Evolutionary conservation across 2,329 filamentous ascomycete genomes (phyloP).

Genomic region (Ramularia collo-cygni): DNA sequence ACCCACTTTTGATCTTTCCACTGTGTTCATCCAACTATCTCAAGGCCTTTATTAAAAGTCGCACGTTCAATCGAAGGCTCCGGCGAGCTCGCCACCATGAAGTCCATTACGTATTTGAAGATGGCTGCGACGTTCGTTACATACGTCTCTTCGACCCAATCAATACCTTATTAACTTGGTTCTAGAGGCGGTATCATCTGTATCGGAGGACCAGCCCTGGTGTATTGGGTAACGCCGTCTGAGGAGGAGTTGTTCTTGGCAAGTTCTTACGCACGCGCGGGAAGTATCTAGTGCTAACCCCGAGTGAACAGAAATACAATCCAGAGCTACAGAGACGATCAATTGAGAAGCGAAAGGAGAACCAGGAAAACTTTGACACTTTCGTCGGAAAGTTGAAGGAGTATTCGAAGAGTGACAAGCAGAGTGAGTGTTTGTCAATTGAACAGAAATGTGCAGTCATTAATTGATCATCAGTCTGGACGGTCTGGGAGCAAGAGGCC

Average conservation of each 20-base stretch:
- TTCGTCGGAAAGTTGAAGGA: conserved; percentile 81
- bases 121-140: conserved; percentile 60
- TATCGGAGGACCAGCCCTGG: conserved; percentile 78
- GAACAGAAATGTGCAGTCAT: too few relatives aligned
- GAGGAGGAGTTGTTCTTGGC: conserved; percentile 84
- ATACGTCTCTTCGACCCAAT: conserved; percentile 3
- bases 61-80: not conserved
- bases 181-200: conserved; percentile 64
- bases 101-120: conserved; percentile 52
- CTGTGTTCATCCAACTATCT: too few relatives aligned
- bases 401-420: conserved; percentile 84
- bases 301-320: conserved; percentile 62
- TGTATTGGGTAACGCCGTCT: conserved; percentile 71
- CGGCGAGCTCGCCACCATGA: conserved; percentile 33
- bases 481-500: conserved; percentile 30
- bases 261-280: conserved; percentile 9
- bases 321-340: conserved; percentile 87
- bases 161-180: conserved; percentile 2
- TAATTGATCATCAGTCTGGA: conserved; percentile 27
- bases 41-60: too few relatives aligned
- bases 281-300: not conserved
- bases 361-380: conserved; percentile 79
- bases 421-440: conserved; percentile 56
- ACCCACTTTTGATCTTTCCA: too few relatives aligned
- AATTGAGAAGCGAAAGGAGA: conserved; percentile 67